Evolutionary conservation across 1,284 basidiomycete species (phyloP).

Genomic region (Cryptococcus wingfieldii): DNA sequence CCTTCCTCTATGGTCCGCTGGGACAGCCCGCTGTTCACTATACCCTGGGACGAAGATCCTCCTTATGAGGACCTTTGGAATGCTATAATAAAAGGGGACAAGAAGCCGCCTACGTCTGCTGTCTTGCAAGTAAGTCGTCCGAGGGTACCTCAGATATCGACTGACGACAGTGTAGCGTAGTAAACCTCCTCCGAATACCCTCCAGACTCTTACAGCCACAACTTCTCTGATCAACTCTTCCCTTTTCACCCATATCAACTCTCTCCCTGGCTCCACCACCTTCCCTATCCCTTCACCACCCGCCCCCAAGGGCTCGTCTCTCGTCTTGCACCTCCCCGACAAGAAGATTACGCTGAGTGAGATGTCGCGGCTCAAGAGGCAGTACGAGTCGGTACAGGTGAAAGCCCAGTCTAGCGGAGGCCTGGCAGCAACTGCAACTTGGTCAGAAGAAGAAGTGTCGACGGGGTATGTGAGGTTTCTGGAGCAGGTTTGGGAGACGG

Average conservation of each 20-base stretch:
- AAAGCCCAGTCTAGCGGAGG: slow-evolving; percentile 79
- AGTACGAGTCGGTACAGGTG: slow-evolving; percentile 80
- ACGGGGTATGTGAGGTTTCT: slow-evolving; percentile 72
- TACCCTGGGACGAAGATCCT: slow-evolving; percentile 65
- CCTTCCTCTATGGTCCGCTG: slow-evolving; percentile 94
- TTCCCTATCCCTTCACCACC: slow-evolving; percentile 59
- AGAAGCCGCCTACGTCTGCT: slow-evolving; percentile 83
- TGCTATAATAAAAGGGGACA: slow-evolving; percentile 68
- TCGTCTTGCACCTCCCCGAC: slow-evolving; percentile 24
- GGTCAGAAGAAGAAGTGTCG: slow-evolving; percentile 68
- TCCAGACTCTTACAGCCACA: slow-evolving; percentile 71
- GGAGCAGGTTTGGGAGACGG: slow-evolving; percentile 56
- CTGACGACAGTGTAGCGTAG: slow-evolving; percentile 53
- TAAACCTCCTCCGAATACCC: slow-evolving; percentile 74
- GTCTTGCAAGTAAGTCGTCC: slow-evolving; percentile 63
- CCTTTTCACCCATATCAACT: slow-evolving; percentile 58
- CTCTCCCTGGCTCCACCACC: slow-evolving; percentile 50
- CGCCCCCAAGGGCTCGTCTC: slow-evolving; percentile 28
- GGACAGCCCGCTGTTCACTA: slow-evolving; percentile 90
- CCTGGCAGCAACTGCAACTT: slow-evolving; percentile 73
- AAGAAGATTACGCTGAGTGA: slow-evolving; percentile 73
- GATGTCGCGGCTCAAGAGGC: slow-evolving; percentile 77
- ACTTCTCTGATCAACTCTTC: slow-evolving; percentile 63
- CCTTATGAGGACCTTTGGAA: slow-evolving; percentile 74
- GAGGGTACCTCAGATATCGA: neutral